Base-by-base conservation (phyloP, 148 eudicot species). In the Beta vulgaris region DNA sequence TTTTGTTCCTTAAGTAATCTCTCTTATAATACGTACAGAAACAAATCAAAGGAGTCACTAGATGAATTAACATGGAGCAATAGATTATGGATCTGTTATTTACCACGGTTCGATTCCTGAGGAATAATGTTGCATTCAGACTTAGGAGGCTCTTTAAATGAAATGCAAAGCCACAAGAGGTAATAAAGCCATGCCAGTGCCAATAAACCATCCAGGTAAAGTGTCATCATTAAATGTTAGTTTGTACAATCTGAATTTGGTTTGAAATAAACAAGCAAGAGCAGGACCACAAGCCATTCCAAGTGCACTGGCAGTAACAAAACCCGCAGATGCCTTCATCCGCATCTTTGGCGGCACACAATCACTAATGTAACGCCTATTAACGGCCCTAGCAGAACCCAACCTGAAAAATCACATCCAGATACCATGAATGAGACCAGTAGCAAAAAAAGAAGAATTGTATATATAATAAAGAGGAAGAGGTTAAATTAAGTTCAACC, bases 231-330 rank as follows among this genome's bases (percentile, higher is more conserved):
- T 90, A 73, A 92, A 87, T 11, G 97, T 87, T 39, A 92, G 49
- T 7, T 77, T 84, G 78, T 72, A 87, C 15, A 92, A 69, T 63
- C 78, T 87, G 69, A 88, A 88, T 26, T 77, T 65, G 43, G 87
- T 84, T 71, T 88, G 92, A 80, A 91, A 84, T 46, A 91, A 76
- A 73, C 88, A 79, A 66, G 97, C 91, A 81, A 92, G 80, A 71
- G 91, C 95, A 67, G 97, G 97, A 66, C 95, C 97, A 71, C 95
- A 92, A 29, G 97, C 95, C 90, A 92, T 92, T 76, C 97, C 97
- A 81, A 92, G 97, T n/a, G 97, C 97, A 73, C 97, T 88, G 48
- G 97, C 93, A 79, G 91, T 92, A 53, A 90, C 95, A 68, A 92
- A 92, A 73, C 93, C 97, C 4, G 97, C 93, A 44, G 95, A 92